Evolutionary conservation across 768 basidiomycete genomes (phyloP), one percentile per base, ranked within the genome.

Genomic region (Leccinellum luteum): DNA sequence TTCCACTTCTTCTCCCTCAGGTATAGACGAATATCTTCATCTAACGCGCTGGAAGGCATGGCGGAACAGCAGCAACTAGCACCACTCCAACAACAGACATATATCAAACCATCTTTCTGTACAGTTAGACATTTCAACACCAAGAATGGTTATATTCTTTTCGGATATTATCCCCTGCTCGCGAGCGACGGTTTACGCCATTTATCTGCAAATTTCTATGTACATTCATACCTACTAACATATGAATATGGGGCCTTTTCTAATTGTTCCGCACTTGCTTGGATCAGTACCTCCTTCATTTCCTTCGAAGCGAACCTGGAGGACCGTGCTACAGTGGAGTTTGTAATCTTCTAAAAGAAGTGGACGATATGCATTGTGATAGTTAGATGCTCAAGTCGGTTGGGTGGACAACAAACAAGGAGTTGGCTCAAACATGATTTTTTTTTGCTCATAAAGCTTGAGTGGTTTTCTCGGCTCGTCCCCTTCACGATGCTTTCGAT

Each of bases 71-170:
- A 74, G 54, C 75, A 78, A 60, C 76, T 30, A 21, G 74, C 77
- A n/a, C 78, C 81, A 3, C 69, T 90, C 45, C 79, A 76, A 34
- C 82, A 78, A 59, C 81, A 90, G 59, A 85, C 92, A 72, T 91
- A 90, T 25, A 92, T 93, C 60, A 90, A 93, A 70, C 92, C 67
- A 78, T 61, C 12, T 53, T 41, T n/a, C 25, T n/a, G n/a, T n/a
- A n/a, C n/a, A n/a, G n/a, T n/a, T n/a, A 41, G 15, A 41, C 15
- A 54, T n/a, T 28, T 35, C 31, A n/a, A n/a, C n/a, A 21, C 48
- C 52, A 54, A 19, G 57, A 56, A 47, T 32, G 17, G 31, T 31
- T 31, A 12, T 31, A 31, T 31, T 30, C 30, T 30, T 30, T 30
- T 30, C 30, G 30, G n/a, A n/a, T n/a, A n/a, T n/a, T 9, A 30